Evolutionary conservation across 495 filamentous ascomycete species (phyloP).

Genomic region (Choiromyces venosus): DNA sequence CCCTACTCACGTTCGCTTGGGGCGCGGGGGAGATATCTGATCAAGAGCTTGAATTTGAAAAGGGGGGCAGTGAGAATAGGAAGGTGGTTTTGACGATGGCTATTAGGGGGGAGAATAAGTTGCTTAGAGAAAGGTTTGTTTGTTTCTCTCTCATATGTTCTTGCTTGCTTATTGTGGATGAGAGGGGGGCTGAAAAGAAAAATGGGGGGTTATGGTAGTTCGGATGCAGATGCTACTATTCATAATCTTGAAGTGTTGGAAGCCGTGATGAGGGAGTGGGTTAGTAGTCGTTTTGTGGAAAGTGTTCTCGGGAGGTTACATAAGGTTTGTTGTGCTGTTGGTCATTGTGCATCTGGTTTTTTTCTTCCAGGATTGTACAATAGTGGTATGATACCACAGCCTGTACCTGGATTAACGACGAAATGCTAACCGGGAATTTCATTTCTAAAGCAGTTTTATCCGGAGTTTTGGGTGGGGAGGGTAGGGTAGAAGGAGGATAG

Average conservation of each 20-base stretch:
- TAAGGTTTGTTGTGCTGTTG: too few species aligned
- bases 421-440: neutral
- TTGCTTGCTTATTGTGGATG: neutral
- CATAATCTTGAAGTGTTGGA: neutral
- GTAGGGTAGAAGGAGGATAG: neutral
- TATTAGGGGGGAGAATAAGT: neutral
- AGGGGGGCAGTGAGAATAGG: neutral
- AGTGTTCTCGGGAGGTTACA: neutral
- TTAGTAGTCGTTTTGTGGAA: neutral
- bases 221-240: neutral
- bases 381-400: neutral
- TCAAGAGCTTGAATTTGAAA: neutral
- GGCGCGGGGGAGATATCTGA: neutral
- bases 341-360: too few species aligned
- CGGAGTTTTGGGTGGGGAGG: neutral
- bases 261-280: neutral
- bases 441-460: neutral
- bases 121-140: neutral
- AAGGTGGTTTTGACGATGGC: neutral
- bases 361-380: neutral
- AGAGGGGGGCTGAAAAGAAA: neutral
- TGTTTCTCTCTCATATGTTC: too few species aligned
- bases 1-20: neutral
- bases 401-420: neutral
- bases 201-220: too few species aligned